Conservation (phyloP, 805 yeast genomes). For the Metschnikowia orientalis region DNA sequence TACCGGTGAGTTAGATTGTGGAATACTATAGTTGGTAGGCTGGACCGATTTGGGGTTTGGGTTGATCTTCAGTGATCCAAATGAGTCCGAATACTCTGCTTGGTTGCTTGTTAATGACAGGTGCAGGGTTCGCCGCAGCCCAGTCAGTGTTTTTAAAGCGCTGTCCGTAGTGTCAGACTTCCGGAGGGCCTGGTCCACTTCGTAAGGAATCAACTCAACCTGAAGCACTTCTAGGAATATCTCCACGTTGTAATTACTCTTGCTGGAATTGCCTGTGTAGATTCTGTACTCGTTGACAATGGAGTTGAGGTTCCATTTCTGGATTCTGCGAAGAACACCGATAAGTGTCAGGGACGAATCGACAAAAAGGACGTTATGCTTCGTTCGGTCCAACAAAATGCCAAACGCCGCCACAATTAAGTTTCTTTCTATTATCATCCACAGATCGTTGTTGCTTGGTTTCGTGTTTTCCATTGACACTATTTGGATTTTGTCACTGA, state of each 20-base stretch:
- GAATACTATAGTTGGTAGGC: background rate
- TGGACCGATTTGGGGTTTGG: background rate
- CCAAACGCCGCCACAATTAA: conserved; percentile 64
- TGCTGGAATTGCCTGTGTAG: conserved; percentile 58
- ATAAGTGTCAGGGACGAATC: conserved; percentile 78
- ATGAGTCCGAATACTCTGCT: background rate
- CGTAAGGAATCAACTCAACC: conserved; percentile 45
- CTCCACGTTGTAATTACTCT: conserved; percentile 75
- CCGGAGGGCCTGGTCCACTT: conserved; percentile 27
- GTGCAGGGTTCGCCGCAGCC: conserved; percentile 3
- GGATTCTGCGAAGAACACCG: conserved; percentile 76
- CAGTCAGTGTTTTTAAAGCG: background rate
- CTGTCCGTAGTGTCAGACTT: conserved; percentile 2
- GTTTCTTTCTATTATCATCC: conserved; percentile 73
- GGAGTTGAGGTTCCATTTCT: conserved; percentile 85
- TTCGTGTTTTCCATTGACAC: conserved; percentile 21
- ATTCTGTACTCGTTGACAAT: conserved; percentile 81
- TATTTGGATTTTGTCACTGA: conserved; percentile 19
- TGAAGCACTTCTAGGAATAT: conserved; percentile 73
- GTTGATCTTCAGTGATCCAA: background rate
- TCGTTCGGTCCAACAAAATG: conserved; percentile 54
- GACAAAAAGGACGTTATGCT: conserved; percentile 68
- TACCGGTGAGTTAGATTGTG: too few species aligned
- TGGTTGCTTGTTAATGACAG: too few species aligned
- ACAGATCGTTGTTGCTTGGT: conserved; percentile 45